Evolutionary conservation across 139 green algal species (phyloP).

Genomic region (Micromonas pusilla): DNA sequence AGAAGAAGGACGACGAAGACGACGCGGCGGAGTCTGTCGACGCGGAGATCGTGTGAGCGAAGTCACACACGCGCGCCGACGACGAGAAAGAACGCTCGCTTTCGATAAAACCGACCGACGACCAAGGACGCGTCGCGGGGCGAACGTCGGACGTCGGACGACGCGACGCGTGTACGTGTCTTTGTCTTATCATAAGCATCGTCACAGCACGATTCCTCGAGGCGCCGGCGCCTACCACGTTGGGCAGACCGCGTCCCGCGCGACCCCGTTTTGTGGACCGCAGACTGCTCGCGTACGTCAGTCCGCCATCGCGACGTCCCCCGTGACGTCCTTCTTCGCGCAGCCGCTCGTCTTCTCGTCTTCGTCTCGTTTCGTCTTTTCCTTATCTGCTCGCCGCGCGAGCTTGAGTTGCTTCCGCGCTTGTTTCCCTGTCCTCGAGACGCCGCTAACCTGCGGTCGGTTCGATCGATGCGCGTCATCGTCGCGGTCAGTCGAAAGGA

Average conservation of each 20-base stretch:
- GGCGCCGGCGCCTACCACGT: neutral
- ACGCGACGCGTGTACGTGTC: too few relatives aligned
- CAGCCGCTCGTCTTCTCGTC: neutral
- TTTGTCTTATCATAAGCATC: too few relatives aligned
- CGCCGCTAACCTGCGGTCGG: neutral
- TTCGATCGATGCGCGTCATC: too few relatives aligned
- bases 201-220: too few relatives aligned
- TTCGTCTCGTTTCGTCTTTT: too few relatives aligned
- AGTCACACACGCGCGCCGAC: too few relatives aligned
- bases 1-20: neutral
- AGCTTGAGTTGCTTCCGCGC: neutral
- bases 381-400: too few relatives aligned
- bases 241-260: neutral
- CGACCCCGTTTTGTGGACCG: neutral
- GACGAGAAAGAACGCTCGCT: neutral
- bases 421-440: neutral
- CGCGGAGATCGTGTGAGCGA: conserved; percentile 8
- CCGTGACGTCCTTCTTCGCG: neutral
- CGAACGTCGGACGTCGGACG: too few relatives aligned
- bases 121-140: too few relatives aligned
- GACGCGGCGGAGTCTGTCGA: neutral
- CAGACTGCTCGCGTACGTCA: neutral
- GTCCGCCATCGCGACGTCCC: too few relatives aligned
- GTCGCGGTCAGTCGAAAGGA: too few relatives aligned
- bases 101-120: too few relatives aligned